These are phyloP conservation scores for Epichloe elymi DNA, from an alignment of 2,329 filamentous ascomycete genomes.

Conservation along the genomic window DNA sequence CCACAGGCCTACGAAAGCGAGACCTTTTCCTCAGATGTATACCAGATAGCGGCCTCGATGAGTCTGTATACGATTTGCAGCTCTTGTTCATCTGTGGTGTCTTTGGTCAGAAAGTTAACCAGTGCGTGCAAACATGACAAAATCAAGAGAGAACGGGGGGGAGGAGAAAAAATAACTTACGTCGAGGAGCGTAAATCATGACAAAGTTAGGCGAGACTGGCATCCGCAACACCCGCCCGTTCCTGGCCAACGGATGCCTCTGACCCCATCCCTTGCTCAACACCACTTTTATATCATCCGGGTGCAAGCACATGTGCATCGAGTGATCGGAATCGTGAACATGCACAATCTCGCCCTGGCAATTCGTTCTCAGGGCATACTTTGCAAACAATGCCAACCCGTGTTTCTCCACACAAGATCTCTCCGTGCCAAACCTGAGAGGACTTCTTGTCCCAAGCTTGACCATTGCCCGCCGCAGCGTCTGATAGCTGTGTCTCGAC, in stretches of 20 bases:
- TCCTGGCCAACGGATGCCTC: conserved; percentile 52
- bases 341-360: conserved; percentile 72
- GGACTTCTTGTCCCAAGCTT: conserved; percentile 33
- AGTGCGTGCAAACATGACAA: not conserved
- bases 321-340: conserved; percentile 65
- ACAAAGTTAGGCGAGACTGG: conserved; percentile 65
- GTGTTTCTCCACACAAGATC: conserved; percentile 72
- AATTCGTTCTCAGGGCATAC: conserved; percentile 53
- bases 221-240: conserved; percentile 45
- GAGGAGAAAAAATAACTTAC: conserved; percentile 17
- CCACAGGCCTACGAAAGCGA: conserved; percentile 14
- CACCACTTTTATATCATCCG: conserved; percentile 59
- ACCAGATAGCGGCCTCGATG: conserved; percentile 64
- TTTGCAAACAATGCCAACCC: conserved; percentile 61
- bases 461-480: conserved; percentile 39
- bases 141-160: not conserved
- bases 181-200: conserved; percentile 69
- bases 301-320: conserved; percentile 70
- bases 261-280: conserved; percentile 71
- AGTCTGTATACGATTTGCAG: conserved; percentile 54
- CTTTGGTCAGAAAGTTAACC: not conserved
- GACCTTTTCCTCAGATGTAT: conserved; percentile 34
- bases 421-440: conserved; percentile 43
- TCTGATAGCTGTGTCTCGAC: conserved; percentile 36
- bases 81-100: conserved; percentile 43